Evolutionary conservation across 2,329 filamentous ascomycete genomes (phyloP), one percentile per base, ranked within the genome.

Genomic region (Apiospora kogelbergensis): DNA sequence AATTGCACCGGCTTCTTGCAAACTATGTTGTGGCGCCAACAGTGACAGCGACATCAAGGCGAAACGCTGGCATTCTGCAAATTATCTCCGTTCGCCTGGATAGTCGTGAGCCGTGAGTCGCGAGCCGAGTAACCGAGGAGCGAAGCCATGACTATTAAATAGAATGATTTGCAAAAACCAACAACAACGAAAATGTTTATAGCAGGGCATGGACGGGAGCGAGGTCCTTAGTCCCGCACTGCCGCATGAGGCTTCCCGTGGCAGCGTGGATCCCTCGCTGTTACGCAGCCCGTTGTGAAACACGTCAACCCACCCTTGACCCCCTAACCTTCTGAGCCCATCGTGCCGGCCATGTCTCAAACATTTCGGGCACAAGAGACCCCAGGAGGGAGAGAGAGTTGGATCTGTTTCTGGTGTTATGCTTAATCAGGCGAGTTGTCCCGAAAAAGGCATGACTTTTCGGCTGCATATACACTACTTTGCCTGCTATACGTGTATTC

Each of bases 251-350:
- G 53, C 30, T 60, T 60, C 26, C 53, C 30, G 53, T 33, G 33
- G 33, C 33, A 33, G 33, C 33, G 33, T 60, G 53, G 53, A 60
- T 60, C 26, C 30, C 30, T 17, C 20, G 53, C n/a, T 60, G 17
- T 60, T 60, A 37, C 53, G 53, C 53, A 60, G 40, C 53, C 53
- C 37, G 20, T 60, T 37, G 53, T 60, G 53, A 60, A 60, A 60
- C 53, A n/a, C 20, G 53, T 60, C 53, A 60, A 60, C 30, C 17
- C 53, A 60, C 20, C 53, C 53, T 17, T 60, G 17, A n/a, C 3
- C 26, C 53, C 53, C 53, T 60, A 30, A n/a, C 53, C 53, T n/a
- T 60, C 9, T n/a, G 53, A 37, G 10, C 53, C 30, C 53, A 26
- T 53, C 17, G 48, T 33, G 48, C 48, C 6, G 26, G 2, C 48